Base-by-base conservation (phyloP, 2,329 filamentous ascomycete genomes). In the Aspergillus uvarum region DNA sequence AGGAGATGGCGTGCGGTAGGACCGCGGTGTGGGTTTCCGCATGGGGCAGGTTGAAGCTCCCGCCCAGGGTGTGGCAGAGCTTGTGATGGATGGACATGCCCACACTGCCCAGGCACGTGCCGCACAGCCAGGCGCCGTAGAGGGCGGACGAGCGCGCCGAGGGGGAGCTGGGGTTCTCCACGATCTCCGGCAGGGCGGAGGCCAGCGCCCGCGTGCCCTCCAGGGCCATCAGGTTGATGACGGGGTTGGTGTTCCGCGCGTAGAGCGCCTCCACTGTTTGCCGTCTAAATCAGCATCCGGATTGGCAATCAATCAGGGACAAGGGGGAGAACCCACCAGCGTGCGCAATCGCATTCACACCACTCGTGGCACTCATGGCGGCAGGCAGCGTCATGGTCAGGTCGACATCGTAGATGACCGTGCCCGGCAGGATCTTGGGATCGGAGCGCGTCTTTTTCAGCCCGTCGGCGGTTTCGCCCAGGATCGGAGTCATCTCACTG, bases 11-110 rank as follows among this genome's bases (percentile, higher is more conserved):
- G 66, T 89, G 86, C 0, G 86, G 85, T 7, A 89, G 76, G 1
- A 89, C 80, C 32, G 85, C 82, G 0, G 85, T 85, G 66, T 89
- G 87, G 0, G 86, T 88, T 70, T 88, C 85, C 1, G 86, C 85
- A 61, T 89, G 86, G 0, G 87, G 85, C 6, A 89, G 78, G 62
- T 84, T 82, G 71, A 89, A 87, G 65, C 79, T 83, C 7, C 87
- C 87, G 24, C 86, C 87, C 1, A 89, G 77, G 0, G 83, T 84
- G 68, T 89, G 87, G 74, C 86, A 88, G 2, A 89, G 80, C 70
- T 89, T 89, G 73, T 89, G 87, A 68, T 89, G 87, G 14, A 89
- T 79, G 2, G 84, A 81, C 84, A 89, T 88, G 56, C 81, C 81
- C 2, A 85, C 83, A 59, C 77, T 82, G 5, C 85, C 86, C 1